Evolutionary conservation across 768 basidiomycete genomes (phyloP).

Genomic region (Leucosporidium scottii): DNA sequence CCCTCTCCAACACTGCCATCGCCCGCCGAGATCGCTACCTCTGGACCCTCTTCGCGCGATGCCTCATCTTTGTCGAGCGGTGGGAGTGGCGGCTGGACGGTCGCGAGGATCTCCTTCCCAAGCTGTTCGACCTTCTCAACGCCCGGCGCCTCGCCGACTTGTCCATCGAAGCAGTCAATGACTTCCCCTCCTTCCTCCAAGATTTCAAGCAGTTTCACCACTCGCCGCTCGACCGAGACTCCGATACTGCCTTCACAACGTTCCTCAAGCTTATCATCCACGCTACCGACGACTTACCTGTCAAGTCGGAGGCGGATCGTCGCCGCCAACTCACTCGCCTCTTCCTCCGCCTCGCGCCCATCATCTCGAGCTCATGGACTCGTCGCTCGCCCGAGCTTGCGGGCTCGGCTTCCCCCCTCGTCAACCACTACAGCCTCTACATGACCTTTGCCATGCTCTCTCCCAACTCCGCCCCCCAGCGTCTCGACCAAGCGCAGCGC

Average conservation of each 20-base stretch:
- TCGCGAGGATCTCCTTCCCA: slow-evolving; percentile 55
- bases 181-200: slow-evolving; percentile 51
- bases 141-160: slow-evolving; percentile 70
- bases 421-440: slow-evolving; percentile 71
- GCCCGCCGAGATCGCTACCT: slow-evolving; percentile 64
- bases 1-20: slow-evolving; percentile 42
- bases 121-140: slow-evolving; percentile 65
- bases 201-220: slow-evolving; percentile 52
- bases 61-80: slow-evolving; percentile 61
- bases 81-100: slow-evolving; percentile 69
- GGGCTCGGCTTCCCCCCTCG: slow-evolving; percentile 58
- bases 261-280: slow-evolving; percentile 76
- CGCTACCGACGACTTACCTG: slow-evolving; percentile 47
- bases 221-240: slow-evolving; percentile 44
- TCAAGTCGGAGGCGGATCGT: slow-evolving; percentile 22
- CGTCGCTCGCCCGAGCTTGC: slow-evolving; percentile 43
- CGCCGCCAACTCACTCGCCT: slow-evolving; percentile 57
- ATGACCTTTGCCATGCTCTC: slow-evolving; percentile 65
- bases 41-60: slow-evolving; percentile 60
- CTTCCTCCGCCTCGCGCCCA: slow-evolving; percentile 62
- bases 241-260: slow-evolving; percentile 67
- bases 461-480: slow-evolving; percentile 48
- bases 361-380: slow-evolving; percentile 61
- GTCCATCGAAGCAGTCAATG: slow-evolving; percentile 50
- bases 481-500: slow-evolving; percentile 58